A percentile compares a stretch with the other conserved stretches of the same genome.
These are phyloP conservation scores for Aspergillus sclerotioniger DNA, from an alignment of 495 filamentous ascomycete genomes.

Conservation along the genomic window DNA sequence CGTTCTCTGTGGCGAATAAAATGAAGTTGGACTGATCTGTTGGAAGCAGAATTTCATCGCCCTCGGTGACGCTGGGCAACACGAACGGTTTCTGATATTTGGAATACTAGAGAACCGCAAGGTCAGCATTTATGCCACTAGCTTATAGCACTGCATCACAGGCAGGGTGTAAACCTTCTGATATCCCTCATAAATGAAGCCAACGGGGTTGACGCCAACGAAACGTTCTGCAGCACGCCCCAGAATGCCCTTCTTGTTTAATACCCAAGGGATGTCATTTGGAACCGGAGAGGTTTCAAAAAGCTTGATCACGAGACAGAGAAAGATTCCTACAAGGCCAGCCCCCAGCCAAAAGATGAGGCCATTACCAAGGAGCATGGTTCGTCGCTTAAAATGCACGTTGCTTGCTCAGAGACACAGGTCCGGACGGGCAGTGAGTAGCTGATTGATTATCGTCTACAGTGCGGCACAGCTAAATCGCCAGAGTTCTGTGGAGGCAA, in stretches of 20 bases:
- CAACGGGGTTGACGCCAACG: constrained; percentile 14
- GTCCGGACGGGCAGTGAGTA: no score
- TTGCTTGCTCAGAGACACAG: no score
- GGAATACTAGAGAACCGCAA: constrained; percentile 2
- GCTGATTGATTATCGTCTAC: no score
- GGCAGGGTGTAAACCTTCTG: constrained; percentile 4
- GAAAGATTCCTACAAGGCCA: constrained; percentile 3
- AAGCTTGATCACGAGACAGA: constrained; percentile 13
- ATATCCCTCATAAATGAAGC: constrained; percentile 15
- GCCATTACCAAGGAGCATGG: constrained; percentile 5
- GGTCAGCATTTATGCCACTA: not conserved
- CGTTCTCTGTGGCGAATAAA: constrained; percentile 13
- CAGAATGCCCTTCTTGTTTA: constrained; percentile 10
- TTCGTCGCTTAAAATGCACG: not conserved
- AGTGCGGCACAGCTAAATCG: no score
- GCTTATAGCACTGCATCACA: not conserved
- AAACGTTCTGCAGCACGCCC: constrained; percentile 14
- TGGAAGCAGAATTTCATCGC: constrained; percentile 14
- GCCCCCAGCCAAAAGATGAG: not conserved
- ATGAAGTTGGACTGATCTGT: constrained; percentile 11
- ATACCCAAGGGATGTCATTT: constrained; percentile 11
- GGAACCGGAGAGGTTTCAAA: constrained; percentile 16
- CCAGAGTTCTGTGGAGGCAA: no score
- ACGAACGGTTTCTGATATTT: constrained; percentile 12
- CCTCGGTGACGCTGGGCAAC: constrained; percentile 18